phyloP scores from a whole-genome alignment of 176 grass and related monocot species.

The Eleusine coracana region DNA sequence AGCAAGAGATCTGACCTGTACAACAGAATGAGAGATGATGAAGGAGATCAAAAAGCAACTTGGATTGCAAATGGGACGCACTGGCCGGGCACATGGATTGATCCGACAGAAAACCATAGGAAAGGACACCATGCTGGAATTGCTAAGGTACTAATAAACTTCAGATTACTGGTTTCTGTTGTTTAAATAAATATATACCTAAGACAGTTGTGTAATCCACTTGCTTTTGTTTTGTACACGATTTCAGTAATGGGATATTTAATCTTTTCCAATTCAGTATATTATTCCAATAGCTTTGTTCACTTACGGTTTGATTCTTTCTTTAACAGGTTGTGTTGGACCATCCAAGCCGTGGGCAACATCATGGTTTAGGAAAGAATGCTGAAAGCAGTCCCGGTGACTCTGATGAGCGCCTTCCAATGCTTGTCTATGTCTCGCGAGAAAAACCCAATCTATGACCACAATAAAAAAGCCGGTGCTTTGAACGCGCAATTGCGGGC shows the following conservation, averaged over 20 bases:
- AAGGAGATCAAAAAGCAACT: conserved; percentile 15
- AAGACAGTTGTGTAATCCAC: neutral
- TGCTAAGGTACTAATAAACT: conserved; percentile 17
- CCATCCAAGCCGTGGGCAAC: neutral
- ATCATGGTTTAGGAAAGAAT: neutral
- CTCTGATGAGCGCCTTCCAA: conserved; percentile 9
- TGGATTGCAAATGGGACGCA: conserved; percentile 31
- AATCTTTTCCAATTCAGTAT: neutral
- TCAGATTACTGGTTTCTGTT: neutral
- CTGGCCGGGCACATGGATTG: conserved; percentile 39
- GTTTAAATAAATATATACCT: neutral
- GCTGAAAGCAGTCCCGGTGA: neutral
- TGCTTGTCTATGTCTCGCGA: conserved; percentile 38
- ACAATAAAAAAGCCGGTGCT: conserved; percentile 50
- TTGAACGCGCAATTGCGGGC: conserved; percentile 30
- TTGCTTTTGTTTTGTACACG: neutral
- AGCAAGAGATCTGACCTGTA: conserved; percentile 18
- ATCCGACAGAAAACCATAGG: conserved; percentile 21
- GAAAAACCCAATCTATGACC: conserved; percentile 37
- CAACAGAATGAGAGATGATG: neutral
- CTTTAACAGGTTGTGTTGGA: conserved; percentile 38
- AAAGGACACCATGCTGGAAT: conserved; percentile 39
- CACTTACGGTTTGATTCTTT: neutral
- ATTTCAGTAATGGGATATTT: neutral
- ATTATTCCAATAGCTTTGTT: neutral